These are phyloP conservation scores for Staphylotrichum tortipilum DNA, from an alignment of 495 filamentous ascomycete genomes.

Conservation along the genomic window DNA sequence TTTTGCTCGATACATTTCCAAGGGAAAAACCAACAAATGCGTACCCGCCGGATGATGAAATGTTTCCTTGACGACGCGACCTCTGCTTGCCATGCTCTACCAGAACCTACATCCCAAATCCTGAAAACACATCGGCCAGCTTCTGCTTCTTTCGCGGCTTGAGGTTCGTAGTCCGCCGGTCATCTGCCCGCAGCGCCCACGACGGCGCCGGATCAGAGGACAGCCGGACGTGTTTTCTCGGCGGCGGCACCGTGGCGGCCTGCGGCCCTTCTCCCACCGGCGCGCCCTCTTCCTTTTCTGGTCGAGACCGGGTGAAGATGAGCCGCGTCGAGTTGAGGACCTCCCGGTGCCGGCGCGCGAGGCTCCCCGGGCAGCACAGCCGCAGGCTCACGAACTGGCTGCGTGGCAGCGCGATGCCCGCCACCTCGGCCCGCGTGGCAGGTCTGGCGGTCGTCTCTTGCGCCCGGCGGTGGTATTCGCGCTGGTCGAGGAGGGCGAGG, in stretches of 20 bases:
- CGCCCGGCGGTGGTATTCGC: neutral
- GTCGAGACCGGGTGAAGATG: neutral
- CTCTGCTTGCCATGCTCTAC: too few species aligned
- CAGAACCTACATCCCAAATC: neutral
- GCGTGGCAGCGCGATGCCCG: neutral
- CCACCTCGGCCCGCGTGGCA: neutral
- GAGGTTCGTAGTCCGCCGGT: neutral
- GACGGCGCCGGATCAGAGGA: neutral
- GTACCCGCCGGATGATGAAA: too few species aligned
- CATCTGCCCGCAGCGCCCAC: neutral
- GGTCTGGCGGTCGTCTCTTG: neutral
- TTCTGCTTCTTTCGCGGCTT: conserved; percentile 4
- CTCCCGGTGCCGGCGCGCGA: too few species aligned
- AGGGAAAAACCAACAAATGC: neutral
- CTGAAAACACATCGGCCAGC: neutral
- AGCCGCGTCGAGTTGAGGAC: neutral
- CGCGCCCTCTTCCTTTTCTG: neutral
- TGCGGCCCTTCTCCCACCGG: too few species aligned
- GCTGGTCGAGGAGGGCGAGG: conserved; percentile 4
- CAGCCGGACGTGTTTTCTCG: too few species aligned
- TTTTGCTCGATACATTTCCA: conserved; percentile 32
- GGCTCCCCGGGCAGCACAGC: neutral
- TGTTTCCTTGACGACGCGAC: too few species aligned
- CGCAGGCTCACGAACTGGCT: neutral
- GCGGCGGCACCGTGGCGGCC: too few species aligned